A percentile compares a stretch with the other conserved stretches of the same genome.
Evolutionary conservation across 2,329 filamentous ascomycete species (phyloP).

Genomic region (Stagonosporopsis vannaccii): DNA sequence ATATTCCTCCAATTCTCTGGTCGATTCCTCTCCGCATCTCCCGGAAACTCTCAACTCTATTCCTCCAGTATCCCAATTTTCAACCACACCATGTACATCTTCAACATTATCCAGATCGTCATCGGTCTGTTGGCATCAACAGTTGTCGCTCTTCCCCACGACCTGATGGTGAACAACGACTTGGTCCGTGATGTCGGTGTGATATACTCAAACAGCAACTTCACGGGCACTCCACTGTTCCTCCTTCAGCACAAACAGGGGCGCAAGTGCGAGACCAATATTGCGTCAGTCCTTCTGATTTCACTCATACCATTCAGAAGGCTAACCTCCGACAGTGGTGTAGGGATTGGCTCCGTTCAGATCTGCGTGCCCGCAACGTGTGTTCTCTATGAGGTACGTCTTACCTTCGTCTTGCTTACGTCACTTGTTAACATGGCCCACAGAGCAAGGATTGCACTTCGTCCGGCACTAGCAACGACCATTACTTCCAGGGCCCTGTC

Average conservation of each 20-base stretch:
- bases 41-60: too few species aligned
- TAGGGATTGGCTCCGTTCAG: background rate
- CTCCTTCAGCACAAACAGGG: conserved; percentile 21
- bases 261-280: conserved; percentile 20
- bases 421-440: background rate
- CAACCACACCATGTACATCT: background rate
- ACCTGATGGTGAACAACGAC: conserved; percentile 30
- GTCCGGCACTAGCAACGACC: background rate
- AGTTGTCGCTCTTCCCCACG: conserved; percentile 20
- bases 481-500: conserved; percentile 4
- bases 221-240: conserved; percentile 14
- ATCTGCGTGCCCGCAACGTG: conserved; percentile 6
- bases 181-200: conserved; percentile 27
- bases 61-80: too few species aligned
- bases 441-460: conserved; percentile 7
- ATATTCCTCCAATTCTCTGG: too few species aligned
- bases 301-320: background rate
- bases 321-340: background rate
- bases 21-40: too few species aligned
- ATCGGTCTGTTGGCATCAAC: background rate
- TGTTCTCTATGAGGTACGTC: conserved; percentile 5
- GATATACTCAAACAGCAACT: conserved; percentile 20
- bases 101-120: background rate
- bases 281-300: background rate
- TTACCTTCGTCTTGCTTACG: background rate